Evolutionary conservation across 345 rosid genomes (phyloP), one percentile per base, ranked within the genome.

Genomic region (Moricandia moricandioides): DNA sequence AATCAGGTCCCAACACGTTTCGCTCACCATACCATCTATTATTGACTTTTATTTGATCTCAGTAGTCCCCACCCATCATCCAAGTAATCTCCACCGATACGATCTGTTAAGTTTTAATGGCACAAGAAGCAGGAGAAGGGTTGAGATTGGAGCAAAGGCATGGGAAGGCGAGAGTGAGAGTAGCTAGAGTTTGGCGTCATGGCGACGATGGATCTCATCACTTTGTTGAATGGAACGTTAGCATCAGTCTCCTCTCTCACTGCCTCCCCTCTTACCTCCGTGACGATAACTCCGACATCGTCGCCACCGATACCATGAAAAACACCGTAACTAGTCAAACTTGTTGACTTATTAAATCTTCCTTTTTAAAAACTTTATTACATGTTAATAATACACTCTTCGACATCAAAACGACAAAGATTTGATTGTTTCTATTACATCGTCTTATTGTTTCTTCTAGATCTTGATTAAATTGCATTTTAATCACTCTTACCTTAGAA

Each of bases 291-390:
- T 90, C 99, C 30, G 84, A 89, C 57, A 82, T 95, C 63, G 99
- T 95, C 80, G 93, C 97, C 69, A 92, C 99, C 7, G 99, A 95
- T 70, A 88, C 97, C 77, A 92, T 95, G 88, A 95, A 95, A 71
- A 95, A 95, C 82, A 90, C 97, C 18, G 97, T 90, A 49, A n/a
- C 5, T 5, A 16, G 2, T 7, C 4, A 49, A 49, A 49, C 16
- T 45, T 45, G 17, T 49, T 49, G 55, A n/a, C 55, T 29, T 21
- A 21, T 21, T 21, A 21, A 21, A 21, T 21, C 24, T 21, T 21
- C 24, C 2, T 21, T 21, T 21, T 21, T 21, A n/a, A n/a, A n/a
- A n/a, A n/a, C n/a, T 21, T 21, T 21, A 0, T 21, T 21, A 21
- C 24, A n/a, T n/a, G n/a, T n/a, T n/a, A n/a, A n/a, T n/a, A n/a